These are phyloP conservation scores for Crithidia fasciculata DNA, from an alignment of 208 protist genomes.

Conservation along the genomic window DNA sequence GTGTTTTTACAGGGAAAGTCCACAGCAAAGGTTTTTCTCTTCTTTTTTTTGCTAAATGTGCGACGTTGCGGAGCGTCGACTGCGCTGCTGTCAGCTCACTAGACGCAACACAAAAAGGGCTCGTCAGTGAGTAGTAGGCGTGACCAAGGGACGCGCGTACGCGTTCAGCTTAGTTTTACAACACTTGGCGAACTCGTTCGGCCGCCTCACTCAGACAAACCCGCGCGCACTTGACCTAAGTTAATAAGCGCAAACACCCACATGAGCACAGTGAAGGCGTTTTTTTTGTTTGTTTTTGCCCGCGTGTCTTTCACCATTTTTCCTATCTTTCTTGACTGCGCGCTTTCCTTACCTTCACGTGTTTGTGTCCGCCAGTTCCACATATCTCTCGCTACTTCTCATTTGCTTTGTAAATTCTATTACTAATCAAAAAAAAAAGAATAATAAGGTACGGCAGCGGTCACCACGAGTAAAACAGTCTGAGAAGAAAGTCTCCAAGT, in stretches of 20 bases:
- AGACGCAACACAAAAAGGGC: too few species aligned
- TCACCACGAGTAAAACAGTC: too few species aligned
- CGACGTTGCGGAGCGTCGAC: too few species aligned
- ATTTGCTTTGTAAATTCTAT: background rate
- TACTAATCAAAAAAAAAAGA: background rate
- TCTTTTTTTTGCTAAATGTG: conserved; percentile 11
- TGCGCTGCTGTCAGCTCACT: too few species aligned
- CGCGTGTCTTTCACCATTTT: background rate
- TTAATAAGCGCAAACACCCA: background rate
- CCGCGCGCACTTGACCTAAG: background rate
- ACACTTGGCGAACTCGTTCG: background rate
- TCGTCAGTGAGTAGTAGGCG: too few species aligned
- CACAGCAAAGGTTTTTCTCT: background rate
- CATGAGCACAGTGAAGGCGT: background rate
- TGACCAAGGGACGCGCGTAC: too few species aligned
- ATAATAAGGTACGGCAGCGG: too few species aligned
- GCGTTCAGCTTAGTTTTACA: too few species aligned
- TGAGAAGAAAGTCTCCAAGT: too few species aligned
- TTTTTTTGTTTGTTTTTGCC: background rate
- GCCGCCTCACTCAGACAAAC: background rate
- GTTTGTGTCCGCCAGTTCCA: conserved; percentile 1
- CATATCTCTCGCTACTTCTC: background rate
- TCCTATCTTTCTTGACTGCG: background rate
- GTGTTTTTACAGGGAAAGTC: too few species aligned
- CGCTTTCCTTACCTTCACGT: too few species aligned